phyloP scores from a whole-genome alignment of 352 stramenopile genomes.

The Nothophytophthora sp. region DNA sequence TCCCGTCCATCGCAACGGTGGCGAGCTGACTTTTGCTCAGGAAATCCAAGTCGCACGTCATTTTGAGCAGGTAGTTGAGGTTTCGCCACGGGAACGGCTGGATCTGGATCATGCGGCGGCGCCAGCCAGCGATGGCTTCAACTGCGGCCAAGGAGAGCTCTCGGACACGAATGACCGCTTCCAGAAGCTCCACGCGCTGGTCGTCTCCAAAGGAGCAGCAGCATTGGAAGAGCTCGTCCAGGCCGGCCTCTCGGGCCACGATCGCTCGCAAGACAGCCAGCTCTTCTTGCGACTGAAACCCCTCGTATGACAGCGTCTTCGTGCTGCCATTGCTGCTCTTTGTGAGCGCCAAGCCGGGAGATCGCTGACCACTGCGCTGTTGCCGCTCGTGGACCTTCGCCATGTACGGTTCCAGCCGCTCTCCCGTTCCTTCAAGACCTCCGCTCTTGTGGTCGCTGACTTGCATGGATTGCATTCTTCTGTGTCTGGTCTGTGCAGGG shows the following conservation, averaged over 20 bases:
- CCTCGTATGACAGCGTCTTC: slow-evolving; percentile 58
- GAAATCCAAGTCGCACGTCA: slow-evolving; percentile 72
- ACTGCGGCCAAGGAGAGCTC: slow-evolving; percentile 50
- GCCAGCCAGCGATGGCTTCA: slow-evolving; percentile 61
- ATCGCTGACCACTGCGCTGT: slow-evolving; percentile 1
- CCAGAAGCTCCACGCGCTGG: slow-evolving; percentile 41
- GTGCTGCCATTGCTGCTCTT: slow-evolving; percentile 15
- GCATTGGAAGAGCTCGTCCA: slow-evolving; percentile 50
- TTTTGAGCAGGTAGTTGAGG: slow-evolving; percentile 70
- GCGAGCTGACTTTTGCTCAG: slow-evolving; percentile 66
- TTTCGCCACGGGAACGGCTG: slow-evolving; percentile 62
- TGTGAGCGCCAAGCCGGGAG: slow-evolving; percentile 3
- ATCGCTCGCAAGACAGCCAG: slow-evolving; percentile 66
- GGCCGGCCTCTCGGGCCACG: slow-evolving; percentile 53
- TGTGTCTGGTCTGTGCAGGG: background rate
- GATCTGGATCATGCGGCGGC: slow-evolving; percentile 56
- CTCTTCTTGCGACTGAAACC: slow-evolving; percentile 58
- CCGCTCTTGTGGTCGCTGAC: slow-evolving; percentile 1
- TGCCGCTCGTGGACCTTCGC: background rate
- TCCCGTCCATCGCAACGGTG: slow-evolving; percentile 52
- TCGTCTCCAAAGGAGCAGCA: slow-evolving; percentile 59
- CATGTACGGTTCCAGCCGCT: slow-evolving; percentile 19
- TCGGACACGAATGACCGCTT: slow-evolving; percentile 50
- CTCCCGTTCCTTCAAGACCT: background rate
- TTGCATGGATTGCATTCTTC: slow-evolving; percentile 11